Base-by-base conservation (phyloP, 306 rosid species). In the Cercis canadensis region DNA sequence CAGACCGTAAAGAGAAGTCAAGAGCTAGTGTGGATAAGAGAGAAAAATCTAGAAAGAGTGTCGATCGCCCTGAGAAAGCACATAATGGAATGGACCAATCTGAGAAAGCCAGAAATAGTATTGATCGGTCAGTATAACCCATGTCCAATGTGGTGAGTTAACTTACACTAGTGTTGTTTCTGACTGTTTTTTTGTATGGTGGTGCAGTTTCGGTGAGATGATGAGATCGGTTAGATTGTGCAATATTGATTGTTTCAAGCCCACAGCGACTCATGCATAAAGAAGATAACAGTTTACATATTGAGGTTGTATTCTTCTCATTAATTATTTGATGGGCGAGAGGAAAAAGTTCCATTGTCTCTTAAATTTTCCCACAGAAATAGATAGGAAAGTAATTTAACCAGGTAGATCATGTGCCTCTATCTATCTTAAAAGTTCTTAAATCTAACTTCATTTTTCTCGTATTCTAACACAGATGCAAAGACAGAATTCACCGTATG, bases 191-290 rank as follows among this genome's bases (percentile, higher is more conserved):
- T 73, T 54, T 65, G 43, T 24, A 13, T 78, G 69, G 46, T 74
- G 80, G 24, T 79, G 89, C 97, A 93, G 98, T 31, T 87, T 94
- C 11, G 98, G 98, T 5, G 84, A 75, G 70, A 94, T 94, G 86
- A 92, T 94, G 76, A 90, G 95, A 76, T 94, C 98, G 0, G 97
- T 90, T 67, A 74, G 96, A 53, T 87, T 94, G 49, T 89, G 96
- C 97, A 90, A 90, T 62, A 94, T 94, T 67, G 94, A 83, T 81
- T 94, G 98, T 80, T 94, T 94, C 85, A 89, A 80, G 84, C 96
- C 97, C 43, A 81, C 88, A 0, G 77, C 90, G 4, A 86, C 97
- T 24, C 83, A 78, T 37, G 79, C 85, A 47, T 90, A 83, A 82
- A 52, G 50, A 62, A 55, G 84, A 73, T 70, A 63, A 72, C 69